Evolutionary conservation across 2,329 filamentous ascomycete species (phyloP).

Genomic region (Aureobasidium sp.): DNA sequence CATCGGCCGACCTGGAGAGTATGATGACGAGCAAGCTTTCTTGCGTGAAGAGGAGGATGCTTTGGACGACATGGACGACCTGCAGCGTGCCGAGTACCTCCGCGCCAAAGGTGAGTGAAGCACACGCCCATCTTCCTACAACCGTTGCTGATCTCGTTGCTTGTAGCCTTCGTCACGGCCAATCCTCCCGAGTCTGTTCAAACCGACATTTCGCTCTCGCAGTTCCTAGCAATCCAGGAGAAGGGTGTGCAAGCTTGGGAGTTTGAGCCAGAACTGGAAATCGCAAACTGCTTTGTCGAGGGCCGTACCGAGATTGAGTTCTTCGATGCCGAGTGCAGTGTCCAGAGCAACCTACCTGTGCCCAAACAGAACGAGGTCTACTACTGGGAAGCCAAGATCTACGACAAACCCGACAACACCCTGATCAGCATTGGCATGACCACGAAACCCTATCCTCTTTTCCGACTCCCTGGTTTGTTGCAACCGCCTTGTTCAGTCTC

Average conservation of each 20-base stretch:
- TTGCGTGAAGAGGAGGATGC: slow-evolving; percentile 89
- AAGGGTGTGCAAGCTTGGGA: slow-evolving; percentile 99
- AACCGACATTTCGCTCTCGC: slow-evolving; percentile 94
- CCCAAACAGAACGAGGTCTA: slow-evolving; percentile 99
- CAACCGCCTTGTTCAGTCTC: not conserved
- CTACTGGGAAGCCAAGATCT: slow-evolving; percentile 99
- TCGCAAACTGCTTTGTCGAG: slow-evolving; percentile 98
- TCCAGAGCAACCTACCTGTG: slow-evolving; percentile 91
- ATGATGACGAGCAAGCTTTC: slow-evolving; percentile 95
- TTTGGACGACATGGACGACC: slow-evolving; percentile 88
- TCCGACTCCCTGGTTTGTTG: slow-evolving; percentile 75
- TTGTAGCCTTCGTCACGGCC: slow-evolving; percentile 76
- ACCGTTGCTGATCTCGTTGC: slow-evolving; percentile 18
- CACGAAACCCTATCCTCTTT: slow-evolving; percentile 94
- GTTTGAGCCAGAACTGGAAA: slow-evolving; percentile 97
- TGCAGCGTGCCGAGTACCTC: slow-evolving; percentile 81
- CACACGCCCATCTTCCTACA: not conserved
- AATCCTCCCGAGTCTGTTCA: slow-evolving; percentile 93
- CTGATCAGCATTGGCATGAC: slow-evolving; percentile 85
- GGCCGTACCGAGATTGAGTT: slow-evolving; percentile 96
- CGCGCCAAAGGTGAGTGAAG: slow-evolving; percentile 73
- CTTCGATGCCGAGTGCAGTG: slow-evolving; percentile 95
- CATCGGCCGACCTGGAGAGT: slow-evolving; percentile 87
- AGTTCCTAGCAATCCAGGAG: slow-evolving; percentile 96
- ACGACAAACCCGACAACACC: slow-evolving; percentile 87